phyloP scores from a whole-genome alignment of 139 green algal genomes.

The Penium margaritaceum region DNA sequence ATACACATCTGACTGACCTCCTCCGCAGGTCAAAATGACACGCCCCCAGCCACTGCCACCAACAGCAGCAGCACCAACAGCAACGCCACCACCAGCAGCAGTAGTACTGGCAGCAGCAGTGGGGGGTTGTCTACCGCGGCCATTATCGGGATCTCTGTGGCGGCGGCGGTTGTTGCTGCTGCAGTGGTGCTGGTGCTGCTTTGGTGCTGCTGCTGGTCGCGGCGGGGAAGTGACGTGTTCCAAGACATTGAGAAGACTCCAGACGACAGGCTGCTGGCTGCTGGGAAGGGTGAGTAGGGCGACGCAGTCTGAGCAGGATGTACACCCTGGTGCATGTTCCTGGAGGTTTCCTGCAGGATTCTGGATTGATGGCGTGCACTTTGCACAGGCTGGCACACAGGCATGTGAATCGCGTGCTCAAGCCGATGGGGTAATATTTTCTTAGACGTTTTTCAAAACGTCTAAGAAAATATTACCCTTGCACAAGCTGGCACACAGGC shows the following conservation, averaged over 20 bases:
- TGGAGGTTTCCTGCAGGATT: neutral
- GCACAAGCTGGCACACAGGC: too few species aligned
- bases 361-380: too few species aligned
- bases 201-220: neutral
- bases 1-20: neutral
- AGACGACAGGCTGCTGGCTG: neutral
- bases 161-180: neutral
- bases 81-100: neutral
- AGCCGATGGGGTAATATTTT: too few species aligned
- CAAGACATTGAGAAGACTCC: neutral
- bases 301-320: too few species aligned
- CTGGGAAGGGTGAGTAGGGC: neutral
- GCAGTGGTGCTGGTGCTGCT: neutral
- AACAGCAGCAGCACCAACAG: neutral
- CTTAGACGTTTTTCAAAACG: too few species aligned
- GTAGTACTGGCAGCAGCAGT: too few species aligned
- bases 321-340: too few species aligned
- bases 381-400: too few species aligned
- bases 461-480: too few species aligned
- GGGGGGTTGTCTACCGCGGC: neutral
- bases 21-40: neutral
- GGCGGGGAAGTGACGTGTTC: neutral
- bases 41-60: neutral
- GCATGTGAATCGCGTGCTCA: too few species aligned
- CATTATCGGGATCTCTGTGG: slow-evolving; percentile 4